Evolutionary conservation across 148 eudicot genomes (phyloP), one percentile per base, ranked within the genome.

Genomic region (Camellia japonica): DNA sequence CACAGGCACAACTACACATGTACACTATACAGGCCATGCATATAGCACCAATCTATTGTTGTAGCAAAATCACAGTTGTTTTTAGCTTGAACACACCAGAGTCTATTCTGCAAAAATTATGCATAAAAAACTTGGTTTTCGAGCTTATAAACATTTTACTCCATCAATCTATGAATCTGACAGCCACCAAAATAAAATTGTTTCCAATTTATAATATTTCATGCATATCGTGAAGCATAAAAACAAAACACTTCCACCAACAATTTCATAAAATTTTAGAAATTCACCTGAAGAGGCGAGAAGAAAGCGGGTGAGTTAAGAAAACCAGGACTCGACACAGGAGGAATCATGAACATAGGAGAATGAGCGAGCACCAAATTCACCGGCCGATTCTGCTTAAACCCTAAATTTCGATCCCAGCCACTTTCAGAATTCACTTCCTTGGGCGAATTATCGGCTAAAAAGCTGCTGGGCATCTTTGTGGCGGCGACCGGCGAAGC

Each of bases 311-410:
- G 94, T 0, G 98, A 93, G 73, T 78, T 88, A 73, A 94, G 89
- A 68, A 95, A 91, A 15, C 90, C 86, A 19, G 99, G 99, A 41
- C 94, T 95, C 75, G 92, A 79, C 73, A 92, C 98, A 0, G 94
- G 88, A 38, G 98, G 91, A n/a, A 89, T 75, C 86, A 82, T 78
- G 60, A 91, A 91, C 81, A 89, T 79, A 11, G 93, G 90, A 41
- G 93, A 73, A 19, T 75, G 83, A 55, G 84, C 83, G 68, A 88
- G 82, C 87, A 83, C 84, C 89, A 84, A 80, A 75, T 81, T 87
- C 86, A 84, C 80, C 55, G 93, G 94, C 63, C 93, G 78, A 43
- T 89, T 90, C 77, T 85, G 84, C 89, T 87, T 87, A 78, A 87
- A 94, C 81, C 94, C 93, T n/a, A 77, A 52, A 10, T 76, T 69